These are phyloP conservation scores for Saccharomyces cerevisiae DNA, from an alignment of 805 yeast genomes.

Conservation along the genomic window DNA sequence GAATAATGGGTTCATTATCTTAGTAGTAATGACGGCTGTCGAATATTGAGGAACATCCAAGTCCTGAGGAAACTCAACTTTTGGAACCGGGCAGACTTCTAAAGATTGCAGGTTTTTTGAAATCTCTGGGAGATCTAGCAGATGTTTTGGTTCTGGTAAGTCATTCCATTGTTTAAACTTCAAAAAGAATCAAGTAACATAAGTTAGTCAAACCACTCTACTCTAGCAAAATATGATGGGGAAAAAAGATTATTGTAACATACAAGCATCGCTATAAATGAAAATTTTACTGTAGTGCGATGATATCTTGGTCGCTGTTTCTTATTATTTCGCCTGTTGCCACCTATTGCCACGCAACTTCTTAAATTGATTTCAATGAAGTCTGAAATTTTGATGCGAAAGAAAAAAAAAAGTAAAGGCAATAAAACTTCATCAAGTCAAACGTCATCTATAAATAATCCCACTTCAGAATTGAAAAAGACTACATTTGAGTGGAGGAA, in stretches of 20 bases:
- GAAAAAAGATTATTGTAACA: neutral
- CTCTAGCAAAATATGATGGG: no score
- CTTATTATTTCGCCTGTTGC: neutral
- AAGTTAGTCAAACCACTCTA: neutral
- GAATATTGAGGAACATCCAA: conserved; percentile 11
- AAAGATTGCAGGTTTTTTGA: conserved; percentile 18
- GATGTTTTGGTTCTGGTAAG: conserved; percentile 40
- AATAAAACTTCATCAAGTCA: neutral
- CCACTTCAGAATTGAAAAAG: neutral
- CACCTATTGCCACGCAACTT: neutral
- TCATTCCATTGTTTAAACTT: conserved; percentile 47
- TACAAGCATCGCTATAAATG: conserved; percentile 1
- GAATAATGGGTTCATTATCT: conserved; percentile 24
- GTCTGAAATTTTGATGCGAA: neutral
- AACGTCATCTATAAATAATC: neutral
- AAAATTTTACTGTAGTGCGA: neutral
- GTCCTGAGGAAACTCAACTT: conserved; percentile 16
- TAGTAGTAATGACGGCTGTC: conserved; percentile 18
- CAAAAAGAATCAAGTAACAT: neutral
- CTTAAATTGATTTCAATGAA: neutral
- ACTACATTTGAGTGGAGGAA: neutral
- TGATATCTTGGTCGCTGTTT: neutral
- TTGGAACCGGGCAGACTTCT: conserved; percentile 26
- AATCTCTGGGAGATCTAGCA: conserved; percentile 30
- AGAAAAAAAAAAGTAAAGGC: neutral